Base-by-base conservation (phyloP, 73 alveolate species). In the Halteria grandinella region DNA sequence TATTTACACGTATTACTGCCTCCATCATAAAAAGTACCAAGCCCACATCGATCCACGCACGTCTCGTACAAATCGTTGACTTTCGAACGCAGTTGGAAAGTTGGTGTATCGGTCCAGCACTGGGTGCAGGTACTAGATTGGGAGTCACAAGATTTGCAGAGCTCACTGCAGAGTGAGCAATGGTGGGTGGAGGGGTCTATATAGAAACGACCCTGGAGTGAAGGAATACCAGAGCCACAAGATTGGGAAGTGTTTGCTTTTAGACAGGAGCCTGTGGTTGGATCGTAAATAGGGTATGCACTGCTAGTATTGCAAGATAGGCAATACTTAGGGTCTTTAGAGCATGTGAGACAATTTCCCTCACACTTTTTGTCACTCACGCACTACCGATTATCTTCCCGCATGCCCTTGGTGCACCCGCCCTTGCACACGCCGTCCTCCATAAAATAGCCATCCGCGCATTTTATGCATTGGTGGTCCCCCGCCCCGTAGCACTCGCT, bases 1-100 rank as follows among this genome's bases (percentile, higher is more conserved):
- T 40, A 53, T 0, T 85, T 57, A 36, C 91, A 81, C 28, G 24
- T 39, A 25, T 71, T 71, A 49, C 55, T 40, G 1, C 17, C 21
- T 53, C 53, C 18, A 55, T 71, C 70, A 55, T 40, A 81, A 47
- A 57, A 81, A 3, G 81, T 58, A 0, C 81, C 75, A 1, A 41
- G 34, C 11, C 85, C 73, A 39, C 91, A 81, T 15, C 18, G 55
- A 53, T 49, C 57, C 10, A 81, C 86, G 41, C 91, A 81, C 4
- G 80, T 66, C 47, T 66, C 63, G 28, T 66, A 66, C 14, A 66
- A 51, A 29, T 66, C 80, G 47, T 66, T 66, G 1, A 66, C 43
- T 1, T n/a, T 66, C 18, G 32, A 25, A 17, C 47, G 43, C 3
- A 31, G 15, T 27, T 66, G 41, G 69, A 41, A 66, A n/a, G n/a